Evolutionary conservation across 1,139 yeast genomes (phyloP), one percentile per base, ranked within the genome.

Genomic region (Sporopachydermia cereana): DNA sequence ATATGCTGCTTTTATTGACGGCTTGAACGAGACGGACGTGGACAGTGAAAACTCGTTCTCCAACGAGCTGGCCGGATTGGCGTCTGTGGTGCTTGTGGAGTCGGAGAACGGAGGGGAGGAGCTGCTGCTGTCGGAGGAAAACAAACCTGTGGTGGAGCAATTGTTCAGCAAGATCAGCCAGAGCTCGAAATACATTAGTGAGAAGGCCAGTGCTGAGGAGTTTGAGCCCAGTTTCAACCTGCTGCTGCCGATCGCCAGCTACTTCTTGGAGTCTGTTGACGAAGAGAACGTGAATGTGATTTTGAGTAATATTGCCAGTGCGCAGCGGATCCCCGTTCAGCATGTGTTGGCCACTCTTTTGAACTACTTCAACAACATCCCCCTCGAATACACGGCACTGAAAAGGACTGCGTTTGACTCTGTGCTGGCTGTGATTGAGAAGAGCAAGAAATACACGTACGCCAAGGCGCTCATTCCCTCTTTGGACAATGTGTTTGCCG

Each of bases 201-300:
- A 58, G 47, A 53, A 55, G 46, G 55, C 60, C 25, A 51, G 48
- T 22, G 54, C 14, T 4, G n/a, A 27, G 51, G 71, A 68, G 44
- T 64, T 66, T 47, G 73, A 68, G 55, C 52, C 69, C 7, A 63
- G 64, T 18, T 65, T 62, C 54, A 68, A 67, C 54, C 56, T 68
- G 55, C 58, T 34, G 58, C 68, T 27, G 53, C 64, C 21, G 57
- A 62, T 41, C 57, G 63, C 47, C 56, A 56, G 36, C 54, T 61
- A 41, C 52, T 63, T 36, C 60, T 64, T 14, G 54, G 17, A 50
- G 65, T 23, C 55, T 65, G 27, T 34, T 5, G 12, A 34, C 9
- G 39, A 34, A 21, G 17, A 34, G 39, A 16, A 34, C 17, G 17
- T 34, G 39, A 34, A 34, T 12, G 5, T 20, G 22, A 34, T 34